Evolutionary conservation across 208 protist genomes (phyloP).

Genomic region (Acanthamoeba triangularis): DNA sequence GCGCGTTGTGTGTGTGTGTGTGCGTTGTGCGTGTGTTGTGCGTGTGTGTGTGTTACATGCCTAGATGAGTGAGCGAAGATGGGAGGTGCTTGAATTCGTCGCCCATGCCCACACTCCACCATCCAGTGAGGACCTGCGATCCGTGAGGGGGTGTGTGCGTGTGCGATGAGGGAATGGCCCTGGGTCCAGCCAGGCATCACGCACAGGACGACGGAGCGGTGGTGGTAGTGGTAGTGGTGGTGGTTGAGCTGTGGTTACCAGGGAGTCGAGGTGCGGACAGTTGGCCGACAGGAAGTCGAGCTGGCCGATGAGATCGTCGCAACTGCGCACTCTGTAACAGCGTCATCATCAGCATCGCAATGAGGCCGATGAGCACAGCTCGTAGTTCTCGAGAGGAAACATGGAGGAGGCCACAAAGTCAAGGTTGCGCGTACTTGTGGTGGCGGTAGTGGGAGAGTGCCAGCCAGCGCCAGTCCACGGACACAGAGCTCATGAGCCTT

Average conservation of each 20-base stretch:
- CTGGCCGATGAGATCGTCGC: neutral
- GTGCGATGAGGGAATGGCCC: neutral
- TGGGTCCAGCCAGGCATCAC: neutral
- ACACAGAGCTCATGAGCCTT: neutral
- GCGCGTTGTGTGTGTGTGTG: too few species aligned
- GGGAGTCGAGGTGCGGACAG: neutral
- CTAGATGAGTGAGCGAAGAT: neutral
- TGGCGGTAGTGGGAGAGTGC: constrained; percentile 33
- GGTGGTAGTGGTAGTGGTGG: neutral
- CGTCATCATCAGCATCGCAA: neutral
- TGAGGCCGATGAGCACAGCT: neutral
- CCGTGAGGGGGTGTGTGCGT: neutral
- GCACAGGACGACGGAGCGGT: neutral
- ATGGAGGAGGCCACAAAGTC: too few species aligned
- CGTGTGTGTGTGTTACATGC: neutral
- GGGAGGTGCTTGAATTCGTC: constrained; percentile 54
- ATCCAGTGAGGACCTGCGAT: neutral
- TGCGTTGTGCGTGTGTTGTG: too few species aligned
- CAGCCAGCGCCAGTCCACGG: constrained; percentile 2
- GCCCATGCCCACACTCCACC: constrained; percentile 52
- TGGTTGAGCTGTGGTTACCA: neutral
- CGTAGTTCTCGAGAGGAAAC: neutral
- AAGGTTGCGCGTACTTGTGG: neutral
- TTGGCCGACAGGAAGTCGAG: constrained; percentile 27
- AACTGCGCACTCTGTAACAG: constrained; percentile 12